These are phyloP conservation scores for Pichia gijzeniarum DNA, from an alignment of 805 yeast genomes.

Conservation along the genomic window DNA sequence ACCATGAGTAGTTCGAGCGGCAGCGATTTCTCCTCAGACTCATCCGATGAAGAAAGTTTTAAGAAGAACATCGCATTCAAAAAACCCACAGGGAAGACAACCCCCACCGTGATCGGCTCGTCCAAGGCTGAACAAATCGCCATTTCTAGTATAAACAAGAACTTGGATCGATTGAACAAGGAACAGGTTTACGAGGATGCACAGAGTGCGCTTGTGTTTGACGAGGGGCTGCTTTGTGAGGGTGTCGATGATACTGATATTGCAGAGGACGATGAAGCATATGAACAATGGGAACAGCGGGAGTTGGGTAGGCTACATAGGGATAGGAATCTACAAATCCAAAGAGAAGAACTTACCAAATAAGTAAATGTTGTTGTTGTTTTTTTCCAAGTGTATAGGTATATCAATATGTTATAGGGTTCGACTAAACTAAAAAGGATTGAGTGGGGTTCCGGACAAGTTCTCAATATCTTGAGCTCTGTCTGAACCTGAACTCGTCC, in stretches of 20 bases:
- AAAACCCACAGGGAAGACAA: background rate
- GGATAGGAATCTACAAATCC: constrained; percentile 23
- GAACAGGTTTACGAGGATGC: background rate
- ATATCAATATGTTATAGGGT: background rate
- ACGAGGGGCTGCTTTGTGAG: constrained; percentile 12
- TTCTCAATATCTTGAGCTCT: constrained; percentile 1
- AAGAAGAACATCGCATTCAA: constrained; percentile 1
- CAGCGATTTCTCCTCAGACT: too few relatives aligned
- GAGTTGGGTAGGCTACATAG: constrained; percentile 28
- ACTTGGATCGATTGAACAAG: constrained; percentile 2
- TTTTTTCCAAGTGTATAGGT: too few relatives aligned
- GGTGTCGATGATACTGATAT: constrained; percentile 53
- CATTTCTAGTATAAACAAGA: constrained; percentile 3
- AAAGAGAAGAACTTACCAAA: constrained; percentile 10
- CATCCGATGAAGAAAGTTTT: background rate
- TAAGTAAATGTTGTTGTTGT: too few relatives aligned
- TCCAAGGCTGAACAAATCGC: background rate
- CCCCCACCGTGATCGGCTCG: too few relatives aligned
- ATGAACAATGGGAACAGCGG: constrained; percentile 28
- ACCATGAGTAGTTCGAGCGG: too few relatives aligned
- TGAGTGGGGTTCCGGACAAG: constrained; percentile 5
- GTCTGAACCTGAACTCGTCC: background rate
- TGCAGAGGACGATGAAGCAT: constrained; percentile 37
- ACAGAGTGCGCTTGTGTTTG: background rate
- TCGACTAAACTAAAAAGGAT: background rate